Evolutionary conservation across 1,284 basidiomycete genomes (phyloP), one percentile per base, ranked within the genome.

Genomic region (Limonomyces culmigenus): DNA sequence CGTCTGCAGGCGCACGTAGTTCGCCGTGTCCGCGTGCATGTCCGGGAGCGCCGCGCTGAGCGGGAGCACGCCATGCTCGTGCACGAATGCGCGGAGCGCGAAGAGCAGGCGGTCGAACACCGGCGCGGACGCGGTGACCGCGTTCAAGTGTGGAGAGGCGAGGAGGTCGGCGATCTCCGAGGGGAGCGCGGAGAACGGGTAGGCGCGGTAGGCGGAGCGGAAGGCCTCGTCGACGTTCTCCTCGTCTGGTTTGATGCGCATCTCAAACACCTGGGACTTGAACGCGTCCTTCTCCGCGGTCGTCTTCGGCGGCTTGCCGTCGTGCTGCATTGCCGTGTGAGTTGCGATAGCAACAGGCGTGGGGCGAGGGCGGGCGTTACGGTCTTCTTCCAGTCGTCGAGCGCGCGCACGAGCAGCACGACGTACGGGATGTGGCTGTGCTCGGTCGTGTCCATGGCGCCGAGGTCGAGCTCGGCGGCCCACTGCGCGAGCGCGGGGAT

Each of bases 191-290:
- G 20, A 25, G 30, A 15, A n/a, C 0, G 69, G 66, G 68, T 74
- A 86, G 37, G 70, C 73, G 27, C 83, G 68, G 52, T 81, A 83
- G 0, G 80, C 78, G 53, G 91, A 77, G 2, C 74, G 65, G 44
- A 81, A 69, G 1, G 89, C 91, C 54, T 95, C 91, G 45, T 96
- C 92, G 52, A 91, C 89, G 58, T 97, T 97, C 59, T 98, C 93
- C 48, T 93, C 86, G 53, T 98, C 93, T 0, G 59, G 48, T 47
- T 88, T 86, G 40, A 65, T 52, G 46, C 70, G 74, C 62, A 74
- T 70, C 2, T 54, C 59, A 21, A 57, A 54, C 37, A 92, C 60
- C 5, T 41, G 42, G 35, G 69, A 61, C 50, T 89, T 87, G 61
- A 97, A 93, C 15, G 69, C 74, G 41, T 76, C 65, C 46, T 84